Base-by-base conservation (phyloP, 2,329 filamentous ascomycete genomes). In the Fusarium proliferatum region DNA sequence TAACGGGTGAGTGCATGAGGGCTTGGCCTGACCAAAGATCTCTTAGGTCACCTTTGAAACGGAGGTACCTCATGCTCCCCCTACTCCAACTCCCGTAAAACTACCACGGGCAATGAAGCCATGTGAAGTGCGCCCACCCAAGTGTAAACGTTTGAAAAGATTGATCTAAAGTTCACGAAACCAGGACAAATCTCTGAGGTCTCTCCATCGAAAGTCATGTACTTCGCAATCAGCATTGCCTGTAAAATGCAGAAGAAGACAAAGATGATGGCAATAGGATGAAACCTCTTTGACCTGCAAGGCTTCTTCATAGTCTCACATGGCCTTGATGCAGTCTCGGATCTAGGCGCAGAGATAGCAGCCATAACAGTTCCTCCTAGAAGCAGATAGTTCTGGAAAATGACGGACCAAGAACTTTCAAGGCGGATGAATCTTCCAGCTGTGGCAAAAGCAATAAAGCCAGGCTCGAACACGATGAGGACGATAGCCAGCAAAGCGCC, bases 141-240 rank as follows among this genome's bases (percentile, higher is more conserved):
- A 21, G 61, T 73, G 19, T 61, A 55, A 17, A 66, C 67, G 38
- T 69, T 67, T 5, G 67, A 74, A 5, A 78, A 41, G 4, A 75
- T 57, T 15, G 46, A 46, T 4, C 61, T 41, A 28, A 78, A 76
- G 51, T 78, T 78, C 30, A 57, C 53, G 56, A 77, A 78, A 5
- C 73, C 75, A 36, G 67, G 38, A 12, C 64, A 68, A 21, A 62
- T 43, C 23, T 72, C 64, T 5, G 49, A 19, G 12, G n/a, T 19
- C 13, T 36, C 26, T 12, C 43, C 26, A 15, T 67, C 66, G 19
- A 69, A 68, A 19, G 66, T 69, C 4, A 67, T 13, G 13, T 76
- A 70, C 41, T 69, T 64, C n/a, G 39, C 39, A 23, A 58, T 41
- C 26, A 75, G n/a, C n/a, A 69, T 43, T 12, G n/a, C 42, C 38